These are phyloP conservation scores for Fraxinus pennsylvanica DNA, from an alignment of 257 asterid genomes.

Conservation along the genomic window DNA sequence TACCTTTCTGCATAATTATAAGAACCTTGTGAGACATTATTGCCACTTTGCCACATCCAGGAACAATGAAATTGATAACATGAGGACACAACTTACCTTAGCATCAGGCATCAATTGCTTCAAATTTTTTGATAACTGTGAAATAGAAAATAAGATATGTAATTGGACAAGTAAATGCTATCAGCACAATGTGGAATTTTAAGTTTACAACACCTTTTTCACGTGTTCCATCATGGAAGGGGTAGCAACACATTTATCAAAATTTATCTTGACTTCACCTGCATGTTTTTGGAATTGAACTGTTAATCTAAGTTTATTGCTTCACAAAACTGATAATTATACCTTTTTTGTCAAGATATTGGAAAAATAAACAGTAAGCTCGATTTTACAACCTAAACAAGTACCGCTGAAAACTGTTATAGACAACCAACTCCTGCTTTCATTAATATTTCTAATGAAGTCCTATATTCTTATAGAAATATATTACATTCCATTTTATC, in stretches of 20 bases:
- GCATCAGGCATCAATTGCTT: conserved; percentile 82
- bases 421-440: not conserved
- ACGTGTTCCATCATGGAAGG: conserved; percentile 80
- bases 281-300: conserved; percentile 36
- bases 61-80: conserved; percentile 25
- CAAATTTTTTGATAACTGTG: conserved; percentile 72
- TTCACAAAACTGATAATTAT: not conserved
- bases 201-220: conserved; percentile 61
- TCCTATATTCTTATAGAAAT: not conserved
- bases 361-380: not conserved
- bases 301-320: conserved; percentile 1
- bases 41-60: conserved; percentile 6
- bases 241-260: conserved; percentile 84
- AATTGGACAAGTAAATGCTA: conserved; percentile 23
- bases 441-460: not conserved
- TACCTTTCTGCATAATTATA: conserved; percentile 68
- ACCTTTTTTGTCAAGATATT: not conserved
- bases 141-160: conserved; percentile 23
- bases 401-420: not conserved
- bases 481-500: not conserved
- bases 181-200: conserved; percentile 7
- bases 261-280: conserved; percentile 76
- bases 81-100: conserved; percentile 48
- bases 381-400: not conserved
- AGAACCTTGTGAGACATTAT: conserved; percentile 31